A percentile compares a stretch with the other conserved stretches of the same genome.
Conservation (phyloP, 805 yeast genomes). For the Candida endomychidarum region DNA sequence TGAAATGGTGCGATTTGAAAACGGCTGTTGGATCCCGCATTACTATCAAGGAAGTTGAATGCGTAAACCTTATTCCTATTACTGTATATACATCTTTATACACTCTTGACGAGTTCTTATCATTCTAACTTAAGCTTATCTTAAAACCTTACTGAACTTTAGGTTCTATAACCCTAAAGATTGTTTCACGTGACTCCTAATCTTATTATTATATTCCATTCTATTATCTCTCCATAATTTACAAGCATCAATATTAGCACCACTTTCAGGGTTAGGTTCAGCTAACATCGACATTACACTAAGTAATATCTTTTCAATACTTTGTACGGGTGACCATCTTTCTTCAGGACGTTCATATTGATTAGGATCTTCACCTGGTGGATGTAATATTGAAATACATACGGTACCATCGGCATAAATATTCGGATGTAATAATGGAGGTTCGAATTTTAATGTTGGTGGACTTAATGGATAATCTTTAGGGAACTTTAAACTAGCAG, state of each 20-base stretch:
- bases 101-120: no score
- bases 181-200: conserved; percentile 64
- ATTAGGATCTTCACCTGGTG: conserved; percentile 97
- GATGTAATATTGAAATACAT: conserved; percentile 90
- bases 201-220: conserved; percentile 61
- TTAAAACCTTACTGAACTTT: no score
- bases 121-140: no score
- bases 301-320: conserved; percentile 91
- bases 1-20: neutral
- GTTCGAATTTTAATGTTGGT: conserved; percentile 71
- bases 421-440: conserved; percentile 90
- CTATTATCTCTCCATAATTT: conserved; percentile 90
- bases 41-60: neutral
- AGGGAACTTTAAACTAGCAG: conserved; percentile 72
- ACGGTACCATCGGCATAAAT: conserved; percentile 93
- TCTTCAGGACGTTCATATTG: conserved; percentile 95
- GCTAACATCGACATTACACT: conserved; percentile 96
- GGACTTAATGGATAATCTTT: conserved; percentile 81
- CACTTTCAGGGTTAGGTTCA: conserved; percentile 94
- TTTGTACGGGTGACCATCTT: conserved; percentile 97
- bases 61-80: neutral
- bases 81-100: neutral
- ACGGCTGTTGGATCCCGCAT: neutral
- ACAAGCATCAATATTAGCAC: conserved; percentile 81
- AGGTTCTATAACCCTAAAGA: conserved; percentile 70